Conservation (phyloP, 495 filamentous ascomycete genomes). For the Lasiosphaeria miniovina region DNA sequence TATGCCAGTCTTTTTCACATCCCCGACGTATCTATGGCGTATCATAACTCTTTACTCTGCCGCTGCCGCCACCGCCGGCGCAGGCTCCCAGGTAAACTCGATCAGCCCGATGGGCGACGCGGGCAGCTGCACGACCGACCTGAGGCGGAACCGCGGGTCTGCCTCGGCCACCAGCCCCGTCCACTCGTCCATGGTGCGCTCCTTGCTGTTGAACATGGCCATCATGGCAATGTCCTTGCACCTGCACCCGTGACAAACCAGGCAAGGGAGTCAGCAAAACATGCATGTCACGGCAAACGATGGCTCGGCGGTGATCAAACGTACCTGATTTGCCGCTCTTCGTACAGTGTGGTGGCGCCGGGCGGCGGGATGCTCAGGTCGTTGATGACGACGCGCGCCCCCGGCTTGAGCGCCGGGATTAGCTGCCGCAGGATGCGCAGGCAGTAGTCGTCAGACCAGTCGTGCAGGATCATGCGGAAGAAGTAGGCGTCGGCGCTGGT, state of each 20-base stretch:
- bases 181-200: conserved; percentile 3
- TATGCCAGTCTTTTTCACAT: no score
- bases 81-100: background rate
- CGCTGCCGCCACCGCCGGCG: background rate
- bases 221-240: background rate
- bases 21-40: background rate
- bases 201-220: conserved; percentile 2
- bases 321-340: background rate
- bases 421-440: conserved; percentile 40
- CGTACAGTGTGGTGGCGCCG: background rate
- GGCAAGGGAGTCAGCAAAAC: no score
- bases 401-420: conserved; percentile 37
- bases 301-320: no score
- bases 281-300: no score
- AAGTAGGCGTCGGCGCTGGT: conserved; percentile 48
- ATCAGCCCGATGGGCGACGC: background rate
- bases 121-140: background rate
- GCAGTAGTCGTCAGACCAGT: conserved; percentile 44
- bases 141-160: background rate
- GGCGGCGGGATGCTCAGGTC: conserved; percentile 23
- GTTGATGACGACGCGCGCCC: conserved; percentile 38
- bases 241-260: no score
- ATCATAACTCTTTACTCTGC: background rate
- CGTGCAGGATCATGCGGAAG: conserved; percentile 50
- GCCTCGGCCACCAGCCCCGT: background rate